These are phyloP conservation scores for Cutaneotrichosporon mucoides DNA, from an alignment of 1,284 basidiomycete genomes.

Conservation along the genomic window DNA sequence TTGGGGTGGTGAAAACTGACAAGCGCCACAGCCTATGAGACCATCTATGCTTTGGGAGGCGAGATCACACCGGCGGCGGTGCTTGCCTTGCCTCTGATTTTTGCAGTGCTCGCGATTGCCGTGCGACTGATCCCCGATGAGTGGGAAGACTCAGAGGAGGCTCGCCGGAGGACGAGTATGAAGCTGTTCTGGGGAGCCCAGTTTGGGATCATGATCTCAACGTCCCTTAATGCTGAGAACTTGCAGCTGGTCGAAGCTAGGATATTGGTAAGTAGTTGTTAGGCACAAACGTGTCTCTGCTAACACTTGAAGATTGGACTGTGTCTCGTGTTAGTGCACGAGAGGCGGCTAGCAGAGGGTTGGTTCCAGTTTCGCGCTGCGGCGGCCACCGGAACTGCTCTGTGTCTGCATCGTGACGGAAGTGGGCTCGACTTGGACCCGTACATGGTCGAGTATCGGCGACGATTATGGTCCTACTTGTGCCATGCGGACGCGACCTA, in stretches of 20 bases:
- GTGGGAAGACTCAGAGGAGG: slow-evolving; percentile 66
- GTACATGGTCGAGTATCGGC: slow-evolving; percentile 75
- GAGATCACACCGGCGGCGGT: slow-evolving; percentile 21
- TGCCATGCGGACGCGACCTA: slow-evolving; percentile 83
- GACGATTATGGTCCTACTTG: slow-evolving; percentile 87
- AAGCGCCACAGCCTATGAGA: slow-evolving; percentile 57
- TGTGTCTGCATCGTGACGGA: slow-evolving; percentile 86
- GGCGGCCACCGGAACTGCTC: slow-evolving; percentile 81
- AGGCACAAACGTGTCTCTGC: background rate
- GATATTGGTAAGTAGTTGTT: slow-evolving; percentile 59
- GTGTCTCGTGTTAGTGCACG: slow-evolving; percentile 68
- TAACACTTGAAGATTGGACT: slow-evolving; percentile 63
- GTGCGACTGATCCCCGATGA: slow-evolving; percentile 76
- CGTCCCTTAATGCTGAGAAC: slow-evolving; percentile 83
- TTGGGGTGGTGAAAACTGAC: background rate
- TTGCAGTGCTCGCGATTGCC: slow-evolving; percentile 85
- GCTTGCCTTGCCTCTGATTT: slow-evolving; percentile 67
- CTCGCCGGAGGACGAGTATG: slow-evolving; percentile 65
- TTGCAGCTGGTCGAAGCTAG: slow-evolving; percentile 82
- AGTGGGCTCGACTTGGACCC: slow-evolving; percentile 61
- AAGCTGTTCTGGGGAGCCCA: slow-evolving; percentile 74
- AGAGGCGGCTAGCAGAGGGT: slow-evolving; percentile 59
- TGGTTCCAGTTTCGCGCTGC: slow-evolving; percentile 91
- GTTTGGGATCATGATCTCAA: slow-evolving; percentile 45
- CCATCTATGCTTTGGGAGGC: slow-evolving; percentile 56